phyloP scores from a whole-genome alignment of 805 yeast species.

The Candida insectorum region DNA sequence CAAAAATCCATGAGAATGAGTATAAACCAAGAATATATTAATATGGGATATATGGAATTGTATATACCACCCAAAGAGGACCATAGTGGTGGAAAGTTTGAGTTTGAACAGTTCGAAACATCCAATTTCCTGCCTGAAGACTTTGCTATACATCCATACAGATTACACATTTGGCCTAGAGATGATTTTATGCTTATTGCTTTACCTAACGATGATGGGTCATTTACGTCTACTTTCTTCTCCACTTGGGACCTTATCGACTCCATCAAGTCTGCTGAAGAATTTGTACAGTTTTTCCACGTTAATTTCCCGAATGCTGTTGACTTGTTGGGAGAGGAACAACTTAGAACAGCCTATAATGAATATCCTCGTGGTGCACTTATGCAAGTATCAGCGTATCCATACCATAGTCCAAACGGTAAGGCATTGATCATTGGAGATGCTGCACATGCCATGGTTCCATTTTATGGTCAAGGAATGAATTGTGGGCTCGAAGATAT shows the following conservation, averaged over 20 bases:
- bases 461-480: constrained; percentile 98
- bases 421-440: constrained; percentile 77
- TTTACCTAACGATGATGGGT: constrained; percentile 77
- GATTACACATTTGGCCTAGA: constrained; percentile 92
- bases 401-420: constrained; percentile 62
- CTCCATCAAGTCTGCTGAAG: constrained; percentile 40
- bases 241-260: constrained; percentile 73
- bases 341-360: constrained; percentile 47
- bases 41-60: constrained; percentile 79
- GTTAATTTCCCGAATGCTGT: constrained; percentile 73
- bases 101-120: constrained; percentile 13
- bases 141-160: constrained; percentile 66
- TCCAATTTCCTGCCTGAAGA: too few relatives aligned
- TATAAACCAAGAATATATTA: constrained; percentile 72
- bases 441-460: constrained; percentile 96
- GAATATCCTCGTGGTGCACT: constrained; percentile 74
- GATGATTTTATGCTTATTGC: constrained; percentile 86
- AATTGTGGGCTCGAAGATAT: constrained; percentile 95
- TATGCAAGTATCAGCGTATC: constrained; percentile 64
- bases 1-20: constrained; percentile 68
- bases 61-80: constrained; percentile 55
- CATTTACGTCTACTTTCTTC: constrained; percentile 87
- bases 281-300: constrained; percentile 52
- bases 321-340: constrained; percentile 58
- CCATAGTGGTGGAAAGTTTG: constrained; percentile 4